Percentiles rank a stretch among this genome's conserved stretches.
Evolutionary conservation across 768 basidiomycete genomes (phyloP).

Genomic region (Pulveroboletus sp.): DNA sequence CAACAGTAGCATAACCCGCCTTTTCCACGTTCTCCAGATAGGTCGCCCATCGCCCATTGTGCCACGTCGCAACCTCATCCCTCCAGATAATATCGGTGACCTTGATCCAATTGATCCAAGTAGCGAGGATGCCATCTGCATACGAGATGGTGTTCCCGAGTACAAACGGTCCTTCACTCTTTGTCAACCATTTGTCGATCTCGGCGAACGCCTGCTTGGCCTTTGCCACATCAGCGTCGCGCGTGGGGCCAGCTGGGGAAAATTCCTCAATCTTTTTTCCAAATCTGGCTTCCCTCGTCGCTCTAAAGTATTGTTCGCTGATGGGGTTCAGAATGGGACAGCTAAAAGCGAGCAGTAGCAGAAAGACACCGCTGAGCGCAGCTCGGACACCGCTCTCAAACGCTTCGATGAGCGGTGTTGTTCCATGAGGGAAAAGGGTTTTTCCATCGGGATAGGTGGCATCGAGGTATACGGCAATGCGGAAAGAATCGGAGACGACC

Average conservation of each 20-base stretch:
- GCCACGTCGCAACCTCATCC: slow-evolving; percentile 32
- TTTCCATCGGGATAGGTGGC: slow-evolving; percentile 37
- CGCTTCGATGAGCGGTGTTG: slow-evolving; percentile 38
- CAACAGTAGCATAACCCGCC: slow-evolving; percentile 27
- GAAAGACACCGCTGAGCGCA: slow-evolving; percentile 9
- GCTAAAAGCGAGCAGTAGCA: slow-evolving; percentile 14
- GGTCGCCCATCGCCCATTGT: slow-evolving; percentile 39
- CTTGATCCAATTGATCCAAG: slow-evolving; percentile 36
- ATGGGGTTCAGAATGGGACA: slow-evolving; percentile 20
- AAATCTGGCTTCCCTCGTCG: slow-evolving; percentile 31
- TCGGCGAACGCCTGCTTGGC: slow-evolving; percentile 21
- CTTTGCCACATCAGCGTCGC: slow-evolving; percentile 27
- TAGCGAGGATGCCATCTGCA: slow-evolving; percentile 36
- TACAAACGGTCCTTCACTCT: slow-evolving; percentile 30
- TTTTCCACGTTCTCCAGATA: slow-evolving; percentile 30
- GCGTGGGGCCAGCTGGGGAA: slow-evolving; percentile 28
- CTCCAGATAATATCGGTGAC: slow-evolving; percentile 32
- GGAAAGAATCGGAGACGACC: slow-evolving; percentile 38
- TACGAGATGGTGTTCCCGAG: slow-evolving; percentile 34
- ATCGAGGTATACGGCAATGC: slow-evolving; percentile 48
- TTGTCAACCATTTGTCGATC: slow-evolving; percentile 31
- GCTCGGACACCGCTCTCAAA: slow-evolving; percentile 27
- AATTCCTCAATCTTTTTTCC: slow-evolving; percentile 38
- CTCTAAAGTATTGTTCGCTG: slow-evolving; percentile 33
- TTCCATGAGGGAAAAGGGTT: slow-evolving; percentile 40